These are phyloP conservation scores for Leccinum arenicola DNA, from an alignment of 768 basidiomycete species.

Conservation along the genomic window DNA sequence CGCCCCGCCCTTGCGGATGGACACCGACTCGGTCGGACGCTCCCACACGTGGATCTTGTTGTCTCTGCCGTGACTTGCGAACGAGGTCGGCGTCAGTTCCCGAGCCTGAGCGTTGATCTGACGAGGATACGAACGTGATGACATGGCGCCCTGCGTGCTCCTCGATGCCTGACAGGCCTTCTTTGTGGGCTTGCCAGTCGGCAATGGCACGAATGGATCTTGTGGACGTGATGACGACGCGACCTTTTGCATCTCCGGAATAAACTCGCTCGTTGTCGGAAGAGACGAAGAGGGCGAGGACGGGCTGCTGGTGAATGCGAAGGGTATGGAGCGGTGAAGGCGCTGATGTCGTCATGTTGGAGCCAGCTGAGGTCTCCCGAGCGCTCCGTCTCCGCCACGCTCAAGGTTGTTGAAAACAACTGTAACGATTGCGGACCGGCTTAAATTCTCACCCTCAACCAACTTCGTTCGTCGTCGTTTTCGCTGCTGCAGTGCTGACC, in stretches of 20 bases:
- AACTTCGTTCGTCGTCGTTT: too few relatives aligned
- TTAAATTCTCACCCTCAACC: too few relatives aligned
- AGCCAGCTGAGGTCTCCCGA: too few relatives aligned
- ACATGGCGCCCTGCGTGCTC: slow-evolving; percentile 60
- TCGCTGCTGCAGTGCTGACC: too few relatives aligned
- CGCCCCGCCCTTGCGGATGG: slow-evolving; percentile 51
- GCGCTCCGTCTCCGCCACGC: too few relatives aligned
- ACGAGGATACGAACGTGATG: slow-evolving; percentile 65
- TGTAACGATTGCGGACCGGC: too few relatives aligned
- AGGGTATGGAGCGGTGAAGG: slow-evolving; percentile 72
- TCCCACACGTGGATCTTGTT: slow-evolving; percentile 81
- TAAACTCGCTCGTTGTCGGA: slow-evolving; percentile 76
- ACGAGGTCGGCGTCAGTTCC: not conserved
- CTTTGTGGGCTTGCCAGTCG: slow-evolving; percentile 77
- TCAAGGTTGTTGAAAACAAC: too few relatives aligned
- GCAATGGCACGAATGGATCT: slow-evolving; percentile 69
- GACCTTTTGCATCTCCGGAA: slow-evolving; percentile 81
- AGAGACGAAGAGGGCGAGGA: slow-evolving; percentile 63
- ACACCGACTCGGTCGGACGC: slow-evolving; percentile 45
- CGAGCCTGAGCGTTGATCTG: not conserved
- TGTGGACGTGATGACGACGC: slow-evolving; percentile 75
- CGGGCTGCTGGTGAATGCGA: slow-evolving; percentile 64
- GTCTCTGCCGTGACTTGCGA: slow-evolving; percentile 68
- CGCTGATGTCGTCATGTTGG: slow-evolving; percentile 22
- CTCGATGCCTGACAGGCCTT: slow-evolving; percentile 72